Evolutionary conservation across 2,329 filamentous ascomycete genomes (phyloP), one percentile per base, ranked within the genome.

Genomic region (Myriosclerotinia duriaeana): DNA sequence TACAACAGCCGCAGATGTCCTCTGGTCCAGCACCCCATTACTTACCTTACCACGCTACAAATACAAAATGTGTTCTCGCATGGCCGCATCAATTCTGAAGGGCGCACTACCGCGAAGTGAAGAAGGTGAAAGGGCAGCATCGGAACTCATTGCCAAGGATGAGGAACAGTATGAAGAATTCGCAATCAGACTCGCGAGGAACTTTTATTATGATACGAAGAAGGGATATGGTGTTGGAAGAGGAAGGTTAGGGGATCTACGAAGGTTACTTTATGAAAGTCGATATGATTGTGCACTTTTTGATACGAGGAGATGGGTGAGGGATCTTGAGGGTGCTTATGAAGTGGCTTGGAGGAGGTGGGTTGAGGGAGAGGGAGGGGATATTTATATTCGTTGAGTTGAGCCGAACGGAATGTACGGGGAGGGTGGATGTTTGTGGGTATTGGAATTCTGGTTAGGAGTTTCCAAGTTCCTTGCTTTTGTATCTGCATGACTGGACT

Each of bases 41-140:
- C 82, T 99, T 38, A 99, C 95, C 0, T 83, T 95, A 40, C 93
- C 95, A 14, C 87, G 95, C 46, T 97, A 98, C 77, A 86, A 90
- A 61, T 97, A 97, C 80, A 99, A 99, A 79, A 99, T 99, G 95
- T 99, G 95, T 78, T 96, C 92, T 53, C 90, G 95, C 64, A 99
- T 99, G 90, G 95, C 94, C 8, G 93, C 95, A 8, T 97, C 92
- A 14, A 98, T 99, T 66, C 83, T 99, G 40, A 91, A 88, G 70
- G 95, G 95, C 20, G 95, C 95, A 0, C 80, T 99, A 4, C 95
- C 95, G 0, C 89, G 87, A 71, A 83, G 81, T 0, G 79, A 81
- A 1, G 86, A 87, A n/a, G 93, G 94, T 3, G 79, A 80, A 8
- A 81, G 80, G 66, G 91, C 90, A 0, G 89, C 89, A 0, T 77